Conservation (phyloP, 1,284 basidiomycete genomes). For the Ceratobasidium sp. region DNA sequence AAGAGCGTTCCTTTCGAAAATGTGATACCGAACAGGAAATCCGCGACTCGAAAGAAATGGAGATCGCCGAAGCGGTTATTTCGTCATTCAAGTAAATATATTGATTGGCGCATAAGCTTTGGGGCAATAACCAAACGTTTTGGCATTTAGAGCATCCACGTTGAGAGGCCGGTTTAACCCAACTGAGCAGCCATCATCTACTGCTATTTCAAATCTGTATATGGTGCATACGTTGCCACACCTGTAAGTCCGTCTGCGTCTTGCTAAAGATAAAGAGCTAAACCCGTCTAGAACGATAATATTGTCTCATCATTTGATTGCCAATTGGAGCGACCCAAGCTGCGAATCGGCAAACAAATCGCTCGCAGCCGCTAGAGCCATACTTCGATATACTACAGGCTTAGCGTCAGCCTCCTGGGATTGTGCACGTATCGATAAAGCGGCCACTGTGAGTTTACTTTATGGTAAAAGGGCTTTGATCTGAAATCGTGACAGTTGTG, state of each 20-base stretch:
- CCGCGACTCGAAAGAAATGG: too few relatives aligned
- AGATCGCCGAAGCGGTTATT: too few relatives aligned
- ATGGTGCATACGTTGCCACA: conserved; percentile 16
- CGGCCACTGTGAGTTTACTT: conserved; percentile 4
- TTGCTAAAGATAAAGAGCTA: too few relatives aligned
- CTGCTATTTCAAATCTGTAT: conserved; percentile 20
- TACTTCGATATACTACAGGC: conserved; percentile 10
- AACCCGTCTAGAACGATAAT: conserved; percentile 15
- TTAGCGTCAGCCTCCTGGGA: conserved; percentile 29
- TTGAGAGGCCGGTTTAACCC: conserved; percentile 1
- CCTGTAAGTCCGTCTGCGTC: not conserved
- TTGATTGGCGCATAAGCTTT: too few relatives aligned
- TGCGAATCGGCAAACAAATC: conserved; percentile 33
- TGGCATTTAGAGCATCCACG: conserved; percentile 2
- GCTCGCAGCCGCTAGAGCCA: conserved; percentile 22
- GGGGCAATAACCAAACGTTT: too few relatives aligned
- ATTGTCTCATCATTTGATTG: not conserved
- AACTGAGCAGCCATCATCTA: conserved; percentile 9
- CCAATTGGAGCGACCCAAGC: conserved; percentile 38
- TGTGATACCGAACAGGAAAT: too few relatives aligned
- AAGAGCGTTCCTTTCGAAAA: too few relatives aligned
- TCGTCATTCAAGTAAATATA: too few relatives aligned
- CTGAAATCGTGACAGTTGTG: not conserved
- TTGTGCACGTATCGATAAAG: conserved; percentile 9
- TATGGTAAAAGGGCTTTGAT: not conserved